Conservation (phyloP, 768 basidiomycete genomes). For the Ramaria sp. region DNA sequence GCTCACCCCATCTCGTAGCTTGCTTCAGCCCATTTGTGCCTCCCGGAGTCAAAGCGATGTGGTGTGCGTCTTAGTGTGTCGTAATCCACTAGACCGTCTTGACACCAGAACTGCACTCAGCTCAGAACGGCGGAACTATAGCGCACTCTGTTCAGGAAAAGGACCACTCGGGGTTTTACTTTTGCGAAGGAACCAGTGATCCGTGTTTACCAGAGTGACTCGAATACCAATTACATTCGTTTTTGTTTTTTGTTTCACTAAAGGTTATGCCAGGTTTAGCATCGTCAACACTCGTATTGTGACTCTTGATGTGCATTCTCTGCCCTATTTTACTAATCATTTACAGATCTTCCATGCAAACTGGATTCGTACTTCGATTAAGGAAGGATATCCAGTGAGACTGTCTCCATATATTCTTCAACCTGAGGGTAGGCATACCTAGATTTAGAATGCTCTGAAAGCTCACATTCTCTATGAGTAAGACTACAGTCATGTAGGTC, state of each 20-base stretch:
- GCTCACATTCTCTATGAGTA: no score
- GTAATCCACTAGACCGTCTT: background rate
- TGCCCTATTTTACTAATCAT: background rate
- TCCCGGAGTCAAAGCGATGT: background rate
- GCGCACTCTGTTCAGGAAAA: constrained; percentile 3
- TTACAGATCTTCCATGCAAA: constrained; percentile 6
- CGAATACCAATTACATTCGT: background rate
- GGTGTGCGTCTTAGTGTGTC: background rate
- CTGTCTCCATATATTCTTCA: constrained; percentile 5
- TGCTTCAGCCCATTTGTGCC: background rate
- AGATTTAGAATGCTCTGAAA: background rate
- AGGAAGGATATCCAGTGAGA: background rate
- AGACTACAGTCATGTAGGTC: no score
- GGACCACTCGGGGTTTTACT: background rate
- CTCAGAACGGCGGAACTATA: constrained; percentile 6
- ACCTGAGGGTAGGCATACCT: background rate
- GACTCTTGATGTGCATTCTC: background rate
- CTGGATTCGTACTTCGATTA: constrained; percentile 4
- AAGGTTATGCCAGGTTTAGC: background rate
- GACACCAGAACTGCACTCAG: background rate
- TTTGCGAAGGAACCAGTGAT: constrained; percentile 8
- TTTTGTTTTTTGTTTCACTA: background rate
- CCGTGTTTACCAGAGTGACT: constrained; percentile 8
- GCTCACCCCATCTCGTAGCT: background rate
- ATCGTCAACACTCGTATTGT: background rate